phyloP scores from a whole-genome alignment of 257 asterid species.

The Solanum virginianum region DNA sequence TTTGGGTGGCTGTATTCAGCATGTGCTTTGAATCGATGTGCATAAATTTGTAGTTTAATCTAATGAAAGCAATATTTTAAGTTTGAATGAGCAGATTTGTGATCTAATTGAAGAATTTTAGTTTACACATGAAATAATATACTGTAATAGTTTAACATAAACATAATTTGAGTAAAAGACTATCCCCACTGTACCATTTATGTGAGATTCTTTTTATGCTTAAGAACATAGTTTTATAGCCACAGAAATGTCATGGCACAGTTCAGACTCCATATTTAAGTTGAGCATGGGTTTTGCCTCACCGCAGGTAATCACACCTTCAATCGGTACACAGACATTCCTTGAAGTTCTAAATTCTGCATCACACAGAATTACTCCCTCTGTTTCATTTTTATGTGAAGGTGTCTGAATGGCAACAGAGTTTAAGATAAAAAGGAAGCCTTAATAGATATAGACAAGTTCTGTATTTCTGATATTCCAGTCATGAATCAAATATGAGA shows the following conservation, averaged over 20 bases:
- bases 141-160: neutral
- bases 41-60: neutral
- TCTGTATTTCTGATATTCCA: neutral
- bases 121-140: neutral
- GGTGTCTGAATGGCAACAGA: neutral
- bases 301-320: neutral
- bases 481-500: neutral
- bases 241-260: neutral
- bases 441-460: neutral
- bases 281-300: neutral
- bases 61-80: neutral
- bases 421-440: neutral
- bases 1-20: neutral
- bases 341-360: neutral
- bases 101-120: neutral
- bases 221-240: neutral
- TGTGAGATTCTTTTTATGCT: neutral
- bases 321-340: neutral
- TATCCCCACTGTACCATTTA: neutral
- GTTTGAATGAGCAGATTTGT: neutral
- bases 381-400: neutral
- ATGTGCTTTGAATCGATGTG: neutral
- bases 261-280: neutral
- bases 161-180: neutral
- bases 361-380: neutral